Evolutionary conservation across 129 eudicot genomes (phyloP), one percentile per base, ranked within the genome.

Genomic region (Dittrichia graveolens): DNA sequence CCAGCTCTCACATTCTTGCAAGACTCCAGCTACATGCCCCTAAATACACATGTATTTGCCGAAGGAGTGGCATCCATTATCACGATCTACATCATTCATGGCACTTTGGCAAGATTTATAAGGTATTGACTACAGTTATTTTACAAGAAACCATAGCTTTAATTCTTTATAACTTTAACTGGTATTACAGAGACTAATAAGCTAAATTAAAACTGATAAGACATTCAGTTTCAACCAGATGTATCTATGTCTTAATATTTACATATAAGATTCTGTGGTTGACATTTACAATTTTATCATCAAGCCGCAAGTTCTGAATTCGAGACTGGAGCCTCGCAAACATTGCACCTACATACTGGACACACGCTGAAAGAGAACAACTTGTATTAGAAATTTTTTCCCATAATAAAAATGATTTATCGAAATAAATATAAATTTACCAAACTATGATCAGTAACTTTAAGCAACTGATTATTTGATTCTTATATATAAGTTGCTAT

Each of bases 321-420:
- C 14, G 84, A 78, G 52, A 65, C 72, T 0, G 82, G 53, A 56
- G 69, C 64, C 43, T 86, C 92, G 61, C 89, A 84, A 65, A 87
- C 92, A 19, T 87, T 81, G 84, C 75, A 80, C 79, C 92, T 79
- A 71, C 92, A 87, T 53, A 87, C 80, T 12, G 92, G 92, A 60
- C 92, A 87, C 69, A 84, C 92, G 40, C 92, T 87, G 81, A 65
- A 49, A 64, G 61, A 69, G 48, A 15, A 39, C 3, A 49, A 12
- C 14, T 59, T 13, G 40, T 39, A 24, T 83, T 8, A 77, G 53
- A 78, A 34, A 35, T 43, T 9, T 49, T 19, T 62, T 73, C 42
- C 46, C 54, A 15, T 24, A 24, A 24, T 24, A 24, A 24, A 24
- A 24, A 24, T 24, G 31, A 24, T 24, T 24, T 24, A 24, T 2